A percentile compares a stretch with the other conserved stretches of the same genome.
These are phyloP conservation scores for Ambrosia artemisiifolia DNA, from an alignment of 129 eudicot genomes.

Conservation along the genomic window DNA sequence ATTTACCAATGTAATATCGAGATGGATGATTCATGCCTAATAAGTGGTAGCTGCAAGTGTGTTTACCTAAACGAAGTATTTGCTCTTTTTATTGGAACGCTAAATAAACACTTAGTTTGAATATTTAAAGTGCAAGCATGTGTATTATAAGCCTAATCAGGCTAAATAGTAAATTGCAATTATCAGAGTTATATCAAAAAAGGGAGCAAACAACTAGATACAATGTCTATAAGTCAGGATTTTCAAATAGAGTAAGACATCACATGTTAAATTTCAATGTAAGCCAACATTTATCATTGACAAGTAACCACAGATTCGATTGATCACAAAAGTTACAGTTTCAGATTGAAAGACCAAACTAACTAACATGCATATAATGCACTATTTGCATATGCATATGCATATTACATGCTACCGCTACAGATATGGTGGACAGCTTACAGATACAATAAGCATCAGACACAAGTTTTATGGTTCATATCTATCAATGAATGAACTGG, in stretches of 20 bases:
- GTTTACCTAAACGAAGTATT: slow-evolving; percentile 8
- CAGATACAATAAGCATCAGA: not conserved
- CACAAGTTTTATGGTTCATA: slow-evolving; percentile 4
- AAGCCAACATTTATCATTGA: not conserved
- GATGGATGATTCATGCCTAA: not conserved
- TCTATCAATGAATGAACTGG: slow-evolving; percentile 5
- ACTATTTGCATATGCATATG: not conserved
- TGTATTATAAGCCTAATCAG: not conserved
- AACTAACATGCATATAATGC: not conserved
- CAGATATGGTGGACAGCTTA: not conserved
- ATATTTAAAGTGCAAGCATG: not conserved
- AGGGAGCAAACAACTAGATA: not conserved
- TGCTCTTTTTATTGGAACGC: slow-evolving; percentile 14
- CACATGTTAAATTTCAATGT: not conserved
- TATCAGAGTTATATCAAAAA: not conserved
- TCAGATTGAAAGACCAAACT: not conserved
- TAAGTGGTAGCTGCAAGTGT: slow-evolving; percentile 1
- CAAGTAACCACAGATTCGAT: not conserved
- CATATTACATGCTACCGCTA: not conserved
- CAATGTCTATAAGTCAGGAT: not conserved
- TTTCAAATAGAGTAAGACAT: not conserved
- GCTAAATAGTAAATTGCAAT: too few species aligned
- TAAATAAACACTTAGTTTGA: not conserved
- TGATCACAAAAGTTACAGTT: not conserved
- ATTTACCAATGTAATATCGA: slow-evolving; percentile 1